phyloP scores from a whole-genome alignment of 1,284 basidiomycete species.

The Ustilago shanxiensis region DNA sequence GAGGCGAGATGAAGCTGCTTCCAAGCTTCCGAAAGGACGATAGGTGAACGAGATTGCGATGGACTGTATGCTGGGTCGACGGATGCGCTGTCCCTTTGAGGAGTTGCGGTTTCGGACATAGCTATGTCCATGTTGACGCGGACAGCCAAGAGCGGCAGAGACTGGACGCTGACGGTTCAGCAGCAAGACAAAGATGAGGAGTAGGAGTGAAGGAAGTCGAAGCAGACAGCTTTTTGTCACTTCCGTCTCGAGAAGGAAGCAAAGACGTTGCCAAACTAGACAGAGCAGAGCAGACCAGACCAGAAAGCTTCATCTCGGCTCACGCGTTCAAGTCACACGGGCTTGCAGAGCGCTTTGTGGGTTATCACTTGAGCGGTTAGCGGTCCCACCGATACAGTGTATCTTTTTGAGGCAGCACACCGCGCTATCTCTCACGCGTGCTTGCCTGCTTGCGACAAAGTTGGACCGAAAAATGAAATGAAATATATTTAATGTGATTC shows the following conservation, averaged over 20 bases:
- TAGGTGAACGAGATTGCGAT: constrained; percentile 28
- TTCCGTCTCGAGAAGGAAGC: neutral
- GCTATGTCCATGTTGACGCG: constrained; percentile 10
- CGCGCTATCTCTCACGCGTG: constrained; percentile 5
- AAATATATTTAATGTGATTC: too few relatives aligned
- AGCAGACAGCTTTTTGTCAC: neutral
- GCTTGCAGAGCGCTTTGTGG: constrained; percentile 3
- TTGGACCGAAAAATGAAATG: constrained; percentile 5
- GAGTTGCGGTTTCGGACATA: neutral
- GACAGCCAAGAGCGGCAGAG: too few relatives aligned
- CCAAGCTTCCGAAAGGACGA: constrained; percentile 45
- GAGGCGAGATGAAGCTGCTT: constrained; percentile 39
- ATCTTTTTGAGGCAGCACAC: constrained; percentile 7
- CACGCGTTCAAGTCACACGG: constrained; percentile 8
- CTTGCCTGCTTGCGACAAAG: neutral
- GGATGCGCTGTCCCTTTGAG: constrained; percentile 1
- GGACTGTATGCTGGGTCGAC: constrained; percentile 3
- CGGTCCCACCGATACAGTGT: too few relatives aligned
- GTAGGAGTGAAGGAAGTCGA: neutral
- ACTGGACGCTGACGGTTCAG: neutral
- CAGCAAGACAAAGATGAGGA: neutral
- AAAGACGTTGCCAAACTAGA: neutral
- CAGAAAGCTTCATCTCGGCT: neutral
- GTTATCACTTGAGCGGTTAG: neutral
- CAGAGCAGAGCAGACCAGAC: neutral